phyloP scores from a whole-genome alignment of 2,329 filamentous ascomycete species.

The Colletotrichum karsti region DNA sequence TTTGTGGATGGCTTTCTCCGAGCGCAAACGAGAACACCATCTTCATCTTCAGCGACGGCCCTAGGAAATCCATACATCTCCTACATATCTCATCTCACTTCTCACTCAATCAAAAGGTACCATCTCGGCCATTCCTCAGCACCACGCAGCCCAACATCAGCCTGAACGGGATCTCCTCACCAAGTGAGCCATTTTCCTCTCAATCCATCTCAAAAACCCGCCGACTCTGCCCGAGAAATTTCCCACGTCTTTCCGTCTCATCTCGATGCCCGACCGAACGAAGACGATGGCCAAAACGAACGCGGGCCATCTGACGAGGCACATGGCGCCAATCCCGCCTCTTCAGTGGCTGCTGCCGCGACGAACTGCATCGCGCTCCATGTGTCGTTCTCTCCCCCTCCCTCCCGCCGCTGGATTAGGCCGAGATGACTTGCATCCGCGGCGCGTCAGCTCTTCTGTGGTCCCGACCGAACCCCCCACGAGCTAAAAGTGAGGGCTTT shows the following conservation, averaged over 20 bases:
- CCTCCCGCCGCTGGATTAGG: neutral
- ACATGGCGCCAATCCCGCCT: slow-evolving; percentile 26
- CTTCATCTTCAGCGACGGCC: neutral
- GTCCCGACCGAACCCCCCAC: neutral
- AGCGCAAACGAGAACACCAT: neutral
- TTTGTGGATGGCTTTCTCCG: too few relatives aligned
- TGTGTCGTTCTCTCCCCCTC: neutral
- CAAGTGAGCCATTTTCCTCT: slow-evolving; percentile 21
- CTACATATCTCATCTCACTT: slow-evolving; percentile 2
- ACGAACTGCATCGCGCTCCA: neutral
- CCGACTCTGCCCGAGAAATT: slow-evolving; percentile 5
- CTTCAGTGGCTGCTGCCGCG: slow-evolving; percentile 8
- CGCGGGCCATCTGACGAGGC: neutral
- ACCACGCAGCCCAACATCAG: slow-evolving; percentile 5
- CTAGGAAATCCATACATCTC: neutral
- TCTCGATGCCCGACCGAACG: slow-evolving; percentile 7
- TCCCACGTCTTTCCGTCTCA: neutral
- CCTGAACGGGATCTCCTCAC: slow-evolving; percentile 1
- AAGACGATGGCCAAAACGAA: neutral
- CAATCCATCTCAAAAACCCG: too few relatives aligned
- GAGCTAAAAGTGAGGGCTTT: too few relatives aligned
- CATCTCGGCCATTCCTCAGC: neutral
- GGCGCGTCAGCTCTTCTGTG: neutral
- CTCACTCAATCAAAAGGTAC: neutral
- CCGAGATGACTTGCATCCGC: neutral